Evolutionary conservation across 768 basidiomycete species (phyloP).

Genomic region (Holtermannia corniformis): DNA sequence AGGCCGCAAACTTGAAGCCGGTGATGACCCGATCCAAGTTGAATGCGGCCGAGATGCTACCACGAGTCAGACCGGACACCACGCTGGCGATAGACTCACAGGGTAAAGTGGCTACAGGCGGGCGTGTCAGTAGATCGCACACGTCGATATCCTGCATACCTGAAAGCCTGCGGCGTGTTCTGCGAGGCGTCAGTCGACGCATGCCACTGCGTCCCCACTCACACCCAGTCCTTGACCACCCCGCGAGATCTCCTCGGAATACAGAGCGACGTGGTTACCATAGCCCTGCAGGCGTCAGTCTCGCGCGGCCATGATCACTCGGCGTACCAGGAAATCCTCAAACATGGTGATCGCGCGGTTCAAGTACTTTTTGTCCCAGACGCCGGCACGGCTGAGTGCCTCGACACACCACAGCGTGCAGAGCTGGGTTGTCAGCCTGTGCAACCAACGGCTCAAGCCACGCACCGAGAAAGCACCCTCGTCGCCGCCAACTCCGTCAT

Average conservation of each 20-base stretch:
- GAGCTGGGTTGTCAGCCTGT: not conserved
- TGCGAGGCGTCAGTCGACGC: slow-evolving; percentile 6
- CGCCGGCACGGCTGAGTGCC: slow-evolving; percentile 76
- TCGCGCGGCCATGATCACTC: slow-evolving; percentile 11
- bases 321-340: slow-evolving; percentile 50
- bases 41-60: slow-evolving; percentile 34
- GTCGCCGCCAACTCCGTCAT: slow-evolving; percentile 91
- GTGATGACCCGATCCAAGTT: slow-evolving; percentile 32
- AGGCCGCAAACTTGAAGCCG: not conserved
- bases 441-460: not conserved
- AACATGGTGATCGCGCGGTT: slow-evolving; percentile 64
- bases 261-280: slow-evolving; percentile 77
- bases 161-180: slow-evolving; percentile 43
- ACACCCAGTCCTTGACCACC: slow-evolving; percentile 65
- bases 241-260: slow-evolving; percentile 52
- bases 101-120: slow-evolving; percentile 41
- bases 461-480: slow-evolving; percentile 89
- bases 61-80: not conserved
- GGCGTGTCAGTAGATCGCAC: no score
- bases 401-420: slow-evolving; percentile 62
- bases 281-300: slow-evolving; percentile 29
- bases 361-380: slow-evolving; percentile 60
- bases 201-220: not conserved
- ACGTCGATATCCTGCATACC: no score
- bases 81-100: slow-evolving; percentile 3